Conservation (phyloP, 345 rosid genomes). For the Streptanthus diversifolius region DNA sequence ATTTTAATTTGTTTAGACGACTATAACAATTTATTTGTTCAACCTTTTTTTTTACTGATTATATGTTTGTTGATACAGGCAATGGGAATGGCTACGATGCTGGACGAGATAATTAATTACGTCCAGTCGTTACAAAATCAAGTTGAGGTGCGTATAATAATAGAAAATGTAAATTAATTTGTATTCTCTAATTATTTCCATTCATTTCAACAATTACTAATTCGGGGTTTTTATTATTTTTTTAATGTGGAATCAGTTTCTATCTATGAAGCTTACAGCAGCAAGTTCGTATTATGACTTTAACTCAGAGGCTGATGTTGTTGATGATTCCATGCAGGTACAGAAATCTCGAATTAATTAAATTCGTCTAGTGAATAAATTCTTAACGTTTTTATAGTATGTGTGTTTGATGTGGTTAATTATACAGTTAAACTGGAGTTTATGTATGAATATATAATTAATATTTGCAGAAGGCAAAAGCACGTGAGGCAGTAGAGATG, state of each 20-base stretch:
- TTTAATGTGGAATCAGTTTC: slow-evolving; percentile 49
- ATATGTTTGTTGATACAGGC: slow-evolving; percentile 41
- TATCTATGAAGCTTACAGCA: slow-evolving; percentile 80
- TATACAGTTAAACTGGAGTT: not conserved
- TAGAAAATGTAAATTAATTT: not conserved
- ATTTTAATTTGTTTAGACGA: not conserved
- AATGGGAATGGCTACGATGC: slow-evolving; percentile 87
- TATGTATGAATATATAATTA: not conserved
- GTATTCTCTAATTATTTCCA: not conserved
- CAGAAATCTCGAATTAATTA: not conserved
- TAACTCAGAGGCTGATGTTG: slow-evolving; percentile 59
- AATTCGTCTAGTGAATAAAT: not conserved
- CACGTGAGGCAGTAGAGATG: slow-evolving; percentile 53
- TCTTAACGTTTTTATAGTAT: not conserved
- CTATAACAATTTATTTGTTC: not conserved
- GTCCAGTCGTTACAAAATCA: slow-evolving; percentile 78
- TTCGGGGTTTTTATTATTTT: not conserved
- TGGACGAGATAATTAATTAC: slow-evolving; percentile 79
- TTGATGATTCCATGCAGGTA: slow-evolving; percentile 60
- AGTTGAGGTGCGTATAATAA: slow-evolving; percentile 50
- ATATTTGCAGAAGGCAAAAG: slow-evolving; percentile 51
- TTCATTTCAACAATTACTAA: not conserved
- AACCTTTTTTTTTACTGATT: not conserved
- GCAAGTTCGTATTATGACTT: slow-evolving; percentile 74
- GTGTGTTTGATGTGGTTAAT: not conserved